phyloP scores from a whole-genome alignment of 73 alveolate species.

The Paramecium bursaria region DNA sequence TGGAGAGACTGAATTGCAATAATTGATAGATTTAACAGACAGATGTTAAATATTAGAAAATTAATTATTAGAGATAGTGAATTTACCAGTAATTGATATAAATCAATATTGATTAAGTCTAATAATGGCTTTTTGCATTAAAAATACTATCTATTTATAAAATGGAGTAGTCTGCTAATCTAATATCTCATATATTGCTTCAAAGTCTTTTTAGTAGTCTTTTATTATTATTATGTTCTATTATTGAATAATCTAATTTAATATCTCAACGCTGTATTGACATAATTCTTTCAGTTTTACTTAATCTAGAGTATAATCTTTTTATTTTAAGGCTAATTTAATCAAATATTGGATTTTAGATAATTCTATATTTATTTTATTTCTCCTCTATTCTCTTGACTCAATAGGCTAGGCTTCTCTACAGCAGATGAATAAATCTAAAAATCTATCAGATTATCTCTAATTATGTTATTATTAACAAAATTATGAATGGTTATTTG shows the following conservation, averaged over 20 bases:
- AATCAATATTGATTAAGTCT: slow-evolving; percentile 39
- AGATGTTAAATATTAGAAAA: not conserved
- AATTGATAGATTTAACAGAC: not conserved
- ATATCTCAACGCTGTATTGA: slow-evolving; percentile 6
- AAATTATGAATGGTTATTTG: slow-evolving; percentile 28
- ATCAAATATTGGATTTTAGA: slow-evolving; percentile 19
- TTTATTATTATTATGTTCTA: not conserved
- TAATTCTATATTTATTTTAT: slow-evolving; percentile 19
- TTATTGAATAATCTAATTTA: slow-evolving; percentile 8
- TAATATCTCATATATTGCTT: not conserved
- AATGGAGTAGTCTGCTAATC: slow-evolving; percentile 4
- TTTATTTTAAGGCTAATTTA: slow-evolving; percentile 46
- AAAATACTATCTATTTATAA: slow-evolving; percentile 35
- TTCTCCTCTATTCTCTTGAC: not conserved
- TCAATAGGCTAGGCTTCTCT: slow-evolving; percentile 16
- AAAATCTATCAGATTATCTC: slow-evolving; percentile 4
- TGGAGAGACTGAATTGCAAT: not conserved
- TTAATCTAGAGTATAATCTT: slow-evolving; percentile 29
- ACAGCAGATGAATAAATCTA: slow-evolving; percentile 40
- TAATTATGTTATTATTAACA: slow-evolving; percentile 2
- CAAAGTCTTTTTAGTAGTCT: slow-evolving; percentile 5
- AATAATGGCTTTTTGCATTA: slow-evolving; percentile 23
- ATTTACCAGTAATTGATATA: slow-evolving; percentile 15
- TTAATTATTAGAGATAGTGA: not conserved
- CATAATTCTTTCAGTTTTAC: slow-evolving; percentile 32